phyloP scores from a whole-genome alignment of 208 protist genomes.

The Trypanosoma mega region DNA sequence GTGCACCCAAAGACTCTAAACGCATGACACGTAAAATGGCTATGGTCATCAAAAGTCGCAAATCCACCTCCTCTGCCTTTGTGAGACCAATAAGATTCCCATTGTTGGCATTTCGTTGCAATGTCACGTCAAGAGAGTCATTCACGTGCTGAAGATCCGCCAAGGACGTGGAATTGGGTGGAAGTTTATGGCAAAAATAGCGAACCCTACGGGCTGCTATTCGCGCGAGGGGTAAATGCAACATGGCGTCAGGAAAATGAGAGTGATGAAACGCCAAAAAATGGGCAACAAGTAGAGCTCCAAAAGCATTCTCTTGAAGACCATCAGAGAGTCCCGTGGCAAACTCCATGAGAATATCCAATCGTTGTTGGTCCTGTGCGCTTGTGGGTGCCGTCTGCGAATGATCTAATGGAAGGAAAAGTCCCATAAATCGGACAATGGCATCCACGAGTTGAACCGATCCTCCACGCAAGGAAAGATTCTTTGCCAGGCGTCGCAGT shows the following conservation, averaged over 20 bases:
- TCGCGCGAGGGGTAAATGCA: constrained; percentile 24
- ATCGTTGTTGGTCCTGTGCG: not conserved
- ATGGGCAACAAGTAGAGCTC: constrained; percentile 13
- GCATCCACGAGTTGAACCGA: not conserved
- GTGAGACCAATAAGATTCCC: constrained; percentile 49
- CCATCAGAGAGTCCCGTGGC: constrained; percentile 8
- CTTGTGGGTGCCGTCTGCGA: too few relatives aligned
- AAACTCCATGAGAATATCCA: constrained; percentile 10
- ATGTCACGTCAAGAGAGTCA: constrained; percentile 49
- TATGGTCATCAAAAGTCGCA: constrained; percentile 36
- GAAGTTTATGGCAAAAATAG: constrained; percentile 8
- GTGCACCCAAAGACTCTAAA: constrained; percentile 33
- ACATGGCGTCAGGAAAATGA: constrained; percentile 13
- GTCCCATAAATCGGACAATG: constrained; percentile 10
- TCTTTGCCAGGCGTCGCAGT: constrained; percentile 26
- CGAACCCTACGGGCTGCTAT: constrained; percentile 13
- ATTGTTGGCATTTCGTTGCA: constrained; percentile 73
- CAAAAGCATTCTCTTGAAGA: constrained; percentile 26
- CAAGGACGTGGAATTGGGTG: constrained; percentile 3
- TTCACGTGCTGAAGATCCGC: constrained; percentile 35
- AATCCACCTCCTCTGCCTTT: constrained; percentile 22
- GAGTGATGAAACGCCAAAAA: constrained; percentile 20
- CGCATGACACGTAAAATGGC: constrained; percentile 66
- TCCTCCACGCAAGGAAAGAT: constrained; percentile 23
- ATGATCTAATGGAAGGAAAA: constrained; percentile 15